phyloP scores from a whole-genome alignment of 2,329 filamentous ascomycete species.

The Talaromyces sp. region DNA sequence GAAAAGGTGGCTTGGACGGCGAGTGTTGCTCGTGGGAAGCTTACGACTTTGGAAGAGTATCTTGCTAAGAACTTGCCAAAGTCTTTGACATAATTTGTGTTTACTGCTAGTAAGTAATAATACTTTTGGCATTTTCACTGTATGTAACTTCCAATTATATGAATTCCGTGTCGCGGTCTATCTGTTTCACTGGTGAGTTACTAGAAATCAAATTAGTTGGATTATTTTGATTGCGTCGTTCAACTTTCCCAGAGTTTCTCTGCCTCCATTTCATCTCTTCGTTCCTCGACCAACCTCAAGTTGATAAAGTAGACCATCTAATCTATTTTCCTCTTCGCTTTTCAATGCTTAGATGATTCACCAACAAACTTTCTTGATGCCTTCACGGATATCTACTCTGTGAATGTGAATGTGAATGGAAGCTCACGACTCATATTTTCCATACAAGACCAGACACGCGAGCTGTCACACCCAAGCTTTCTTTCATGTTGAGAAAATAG shows the following conservation, averaged over 20 bases:
- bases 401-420: neutral
- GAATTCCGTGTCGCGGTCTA: no score
- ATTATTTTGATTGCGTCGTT: neutral
- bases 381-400: neutral
- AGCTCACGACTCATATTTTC: neutral
- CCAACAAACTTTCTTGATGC: neutral
- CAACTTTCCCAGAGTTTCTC: neutral
- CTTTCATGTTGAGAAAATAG: neutral
- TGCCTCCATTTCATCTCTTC: neutral
- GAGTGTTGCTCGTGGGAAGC: conserved; percentile 27
- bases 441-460: neutral
- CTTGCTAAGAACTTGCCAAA: conserved; percentile 19
- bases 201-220: neutral
- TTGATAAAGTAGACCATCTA: neutral
- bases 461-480: neutral
- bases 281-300: no score
- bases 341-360: neutral
- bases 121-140: neutral
- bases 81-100: neutral
- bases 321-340: no score
- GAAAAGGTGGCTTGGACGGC: conserved; percentile 31
- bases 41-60: conserved; percentile 40
- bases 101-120: no score
- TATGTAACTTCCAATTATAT: neutral
- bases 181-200: neutral